phyloP scores from a whole-genome alignment of 345 rosid genomes.

The Acer negundo region DNA sequence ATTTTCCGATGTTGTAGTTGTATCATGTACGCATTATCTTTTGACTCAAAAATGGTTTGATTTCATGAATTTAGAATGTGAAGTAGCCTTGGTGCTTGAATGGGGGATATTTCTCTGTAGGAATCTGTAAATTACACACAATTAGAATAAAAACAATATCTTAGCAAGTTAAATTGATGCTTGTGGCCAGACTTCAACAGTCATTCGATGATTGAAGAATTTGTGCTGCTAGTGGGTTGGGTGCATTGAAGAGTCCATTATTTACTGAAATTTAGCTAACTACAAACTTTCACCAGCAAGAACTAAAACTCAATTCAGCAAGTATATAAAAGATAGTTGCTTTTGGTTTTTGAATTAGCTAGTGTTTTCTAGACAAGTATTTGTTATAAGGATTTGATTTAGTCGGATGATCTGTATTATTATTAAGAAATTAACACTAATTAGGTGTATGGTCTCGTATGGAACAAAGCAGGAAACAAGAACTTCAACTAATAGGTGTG shows the following conservation, averaged over 20 bases:
- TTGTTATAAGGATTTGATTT: too few relatives aligned
- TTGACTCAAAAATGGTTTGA: neutral
- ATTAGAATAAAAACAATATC: neutral
- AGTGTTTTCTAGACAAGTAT: neutral
- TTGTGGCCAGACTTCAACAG: too few relatives aligned
- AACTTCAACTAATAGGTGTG: neutral
- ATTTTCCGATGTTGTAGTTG: neutral
- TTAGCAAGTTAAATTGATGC: neutral
- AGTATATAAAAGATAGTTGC: too few relatives aligned
- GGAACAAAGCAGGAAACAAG: neutral
- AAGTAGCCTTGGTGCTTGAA: neutral
- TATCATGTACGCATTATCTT: neutral
- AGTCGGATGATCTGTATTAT: neutral
- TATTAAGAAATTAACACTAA: neutral
- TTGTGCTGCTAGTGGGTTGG: neutral
- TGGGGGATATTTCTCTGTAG: neutral
- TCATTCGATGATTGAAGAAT: neutral
- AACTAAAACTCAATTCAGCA: neutral
- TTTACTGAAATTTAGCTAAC: neutral
- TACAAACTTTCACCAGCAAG: neutral
- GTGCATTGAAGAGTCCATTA: neutral
- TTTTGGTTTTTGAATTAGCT: neutral
- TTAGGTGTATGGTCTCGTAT: neutral
- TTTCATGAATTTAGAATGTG: constrained; percentile 5
- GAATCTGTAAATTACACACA: neutral